phyloP scores from a whole-genome alignment of 1,284 basidiomycete species.

The Fomitiporia mediterranea region DNA sequence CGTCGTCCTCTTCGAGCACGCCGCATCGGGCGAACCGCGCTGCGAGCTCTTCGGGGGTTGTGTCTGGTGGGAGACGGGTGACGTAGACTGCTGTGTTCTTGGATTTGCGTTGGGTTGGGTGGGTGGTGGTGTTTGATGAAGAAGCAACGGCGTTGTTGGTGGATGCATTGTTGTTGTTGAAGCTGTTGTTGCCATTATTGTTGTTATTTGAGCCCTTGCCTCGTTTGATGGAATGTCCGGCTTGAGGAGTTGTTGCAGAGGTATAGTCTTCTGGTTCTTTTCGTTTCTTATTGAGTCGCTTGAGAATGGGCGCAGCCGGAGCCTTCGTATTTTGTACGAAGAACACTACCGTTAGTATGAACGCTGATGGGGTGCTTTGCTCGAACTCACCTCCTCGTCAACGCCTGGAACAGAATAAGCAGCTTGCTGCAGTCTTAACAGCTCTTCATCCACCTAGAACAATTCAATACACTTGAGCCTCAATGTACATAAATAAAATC shows the following conservation, averaged over 20 bases:
- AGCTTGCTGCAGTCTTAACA: constrained; percentile 83
- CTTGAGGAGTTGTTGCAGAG: constrained; percentile 44
- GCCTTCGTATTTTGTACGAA: constrained; percentile 52
- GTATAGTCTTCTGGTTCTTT: constrained; percentile 77
- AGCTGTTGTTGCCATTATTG: not conserved
- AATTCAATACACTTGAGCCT: constrained; percentile 16
- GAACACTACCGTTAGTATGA: constrained; percentile 10
- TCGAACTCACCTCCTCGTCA: constrained; percentile 77
- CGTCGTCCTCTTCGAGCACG: constrained; percentile 87
- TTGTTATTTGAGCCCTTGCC: constrained; percentile 47
- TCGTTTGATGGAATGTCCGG: constrained; percentile 59
- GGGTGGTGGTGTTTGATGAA: constrained; percentile 25
- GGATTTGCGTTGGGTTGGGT: constrained; percentile 58
- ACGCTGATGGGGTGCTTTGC: not conserved
- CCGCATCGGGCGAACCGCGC: constrained; percentile 88
- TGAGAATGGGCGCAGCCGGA: constrained; percentile 78
- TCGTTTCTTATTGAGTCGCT: constrained; percentile 76
- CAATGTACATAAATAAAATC: not conserved
- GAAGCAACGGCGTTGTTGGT: constrained; percentile 32
- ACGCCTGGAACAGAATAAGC: constrained; percentile 88
- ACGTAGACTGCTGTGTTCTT: constrained; percentile 95
- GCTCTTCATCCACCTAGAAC: constrained; percentile 72
- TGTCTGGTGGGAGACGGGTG: constrained; percentile 76
- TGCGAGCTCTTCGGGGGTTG: constrained; percentile 71
- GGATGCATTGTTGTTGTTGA: too few species aligned